Evolutionary conservation across 352 stramenopile species (phyloP), one percentile per base, ranked within the genome.

Genomic region (Phytophthora pisi): DNA sequence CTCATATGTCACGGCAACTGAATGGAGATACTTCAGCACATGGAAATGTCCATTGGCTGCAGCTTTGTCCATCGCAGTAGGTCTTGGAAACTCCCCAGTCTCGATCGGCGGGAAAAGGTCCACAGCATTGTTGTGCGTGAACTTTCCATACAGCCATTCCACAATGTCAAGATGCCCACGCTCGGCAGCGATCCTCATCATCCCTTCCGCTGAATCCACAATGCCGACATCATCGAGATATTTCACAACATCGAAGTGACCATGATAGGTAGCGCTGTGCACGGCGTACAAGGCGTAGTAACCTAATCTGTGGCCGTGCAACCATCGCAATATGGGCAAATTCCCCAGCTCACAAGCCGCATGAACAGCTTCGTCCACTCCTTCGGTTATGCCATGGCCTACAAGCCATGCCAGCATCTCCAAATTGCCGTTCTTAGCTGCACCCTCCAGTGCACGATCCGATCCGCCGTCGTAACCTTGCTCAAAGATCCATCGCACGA

Each of bases 381-480:
- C 51, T n/a, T 53, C 45, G 11, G 40, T 60, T 42, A 66, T 55
- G n/a, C 45, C 31, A 16, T 57, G 36, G 9, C 45, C 26, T 30
- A 61, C 46, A 16, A 64, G 45, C 53, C 53, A 68, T 10, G 58
- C 4, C 53, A 58, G 36, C 45, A 63, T 63, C 5, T 64, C 61
- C 52, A 64, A 20, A 16, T 28, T 11, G 10, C 61, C 61, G 43
- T 58, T 53, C 24, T 43, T 66, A 10, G 40, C 59, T n/a, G 59
- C 51, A 42, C 28, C 42, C 4, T 61, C 18, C n/a, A 66, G 40
- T 18, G 51, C 59, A 9, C 26, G 18, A 28, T 61, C 59, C 8
- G 40, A 61, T 11, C 23, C 31, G 10, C 18, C 50, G 46, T 15
- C 42, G 16, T 53, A 60, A 5, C 15, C 15, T 3, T 66, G 28